A percentile compares a stretch with the other conserved stretches of the same genome.
These are phyloP conservation scores for Umbelopsis sp. DNA, from an alignment of 192 early-diverging fungal genomes.

Conservation along the genomic window DNA sequence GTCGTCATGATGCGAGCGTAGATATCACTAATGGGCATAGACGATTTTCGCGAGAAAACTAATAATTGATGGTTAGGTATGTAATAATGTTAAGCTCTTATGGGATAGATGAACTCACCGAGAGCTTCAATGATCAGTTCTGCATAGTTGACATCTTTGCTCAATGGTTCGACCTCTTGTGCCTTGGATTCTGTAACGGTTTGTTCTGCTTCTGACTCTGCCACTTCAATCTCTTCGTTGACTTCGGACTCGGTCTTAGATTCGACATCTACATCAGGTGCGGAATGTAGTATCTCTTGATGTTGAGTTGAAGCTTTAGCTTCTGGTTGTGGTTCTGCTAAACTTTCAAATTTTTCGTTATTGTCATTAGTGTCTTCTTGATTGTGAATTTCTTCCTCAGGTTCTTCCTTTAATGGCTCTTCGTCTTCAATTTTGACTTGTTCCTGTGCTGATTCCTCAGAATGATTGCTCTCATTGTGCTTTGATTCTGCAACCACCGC, in stretches of 20 bases:
- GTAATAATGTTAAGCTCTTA: no score
- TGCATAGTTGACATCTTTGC: constrained; percentile 39
- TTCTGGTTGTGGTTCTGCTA: no score
- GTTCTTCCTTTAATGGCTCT: background rate
- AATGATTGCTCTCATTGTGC: background rate
- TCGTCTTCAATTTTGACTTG: background rate
- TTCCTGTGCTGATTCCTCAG: background rate
- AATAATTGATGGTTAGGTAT: background rate
- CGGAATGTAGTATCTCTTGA: constrained; percentile 17
- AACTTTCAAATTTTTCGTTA: no score
- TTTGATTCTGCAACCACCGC: background rate
- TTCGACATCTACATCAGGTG: background rate
- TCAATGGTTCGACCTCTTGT: constrained; percentile 1
- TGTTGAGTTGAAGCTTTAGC: background rate
- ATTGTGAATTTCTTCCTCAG: background rate
- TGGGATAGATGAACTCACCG: constrained; percentile 20
- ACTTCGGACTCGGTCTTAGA: background rate
- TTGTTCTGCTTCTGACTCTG: background rate
- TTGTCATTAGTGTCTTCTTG: no score
- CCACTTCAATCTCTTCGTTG: constrained; percentile 11
- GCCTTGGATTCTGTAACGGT: background rate
- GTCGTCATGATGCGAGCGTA: constrained; percentile 52
- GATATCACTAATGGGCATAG: constrained; percentile 56
- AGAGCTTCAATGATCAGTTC: constrained; percentile 57
- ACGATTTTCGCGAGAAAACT: constrained; percentile 57